These are phyloP conservation scores for Crithidia fasciculata DNA, from an alignment of 208 protist species.

Conservation along the genomic window DNA sequence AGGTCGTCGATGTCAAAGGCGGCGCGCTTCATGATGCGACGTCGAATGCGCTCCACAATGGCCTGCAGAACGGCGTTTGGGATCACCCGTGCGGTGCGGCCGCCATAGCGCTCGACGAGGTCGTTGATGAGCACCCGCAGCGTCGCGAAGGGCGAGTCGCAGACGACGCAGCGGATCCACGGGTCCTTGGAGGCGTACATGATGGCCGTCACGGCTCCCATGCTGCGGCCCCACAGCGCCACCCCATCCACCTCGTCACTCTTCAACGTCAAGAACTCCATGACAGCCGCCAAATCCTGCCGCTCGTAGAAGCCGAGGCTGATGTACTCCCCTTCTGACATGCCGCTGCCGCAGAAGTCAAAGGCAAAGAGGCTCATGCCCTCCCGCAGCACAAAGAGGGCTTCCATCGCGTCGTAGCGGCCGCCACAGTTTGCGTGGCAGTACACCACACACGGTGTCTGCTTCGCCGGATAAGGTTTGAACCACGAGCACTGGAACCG, in stretches of 20 bases:
- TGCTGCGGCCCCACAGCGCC: constrained; percentile 93
- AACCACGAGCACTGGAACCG: constrained; percentile 87
- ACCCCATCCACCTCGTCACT: constrained; percentile 72
- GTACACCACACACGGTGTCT: constrained; percentile 90
- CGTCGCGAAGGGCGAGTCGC: constrained; percentile 94
- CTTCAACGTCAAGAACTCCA: constrained; percentile 80
- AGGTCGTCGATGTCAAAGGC: constrained; percentile 95
- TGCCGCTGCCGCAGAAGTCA: constrained; percentile 93
- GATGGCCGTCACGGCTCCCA: constrained; percentile 95
- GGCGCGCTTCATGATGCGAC: constrained; percentile 85
- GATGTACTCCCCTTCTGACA: constrained; percentile 95
- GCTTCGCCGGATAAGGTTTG: constrained; percentile 38
- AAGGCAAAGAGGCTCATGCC: constrained; percentile 93
- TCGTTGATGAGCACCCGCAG: constrained; percentile 85
- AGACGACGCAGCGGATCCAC: constrained; percentile 90
- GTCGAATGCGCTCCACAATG: constrained; percentile 86
- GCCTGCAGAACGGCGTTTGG: constrained; percentile 78
- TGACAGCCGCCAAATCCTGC: constrained; percentile 90
- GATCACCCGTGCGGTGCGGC: constrained; percentile 53
- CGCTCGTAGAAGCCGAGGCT: constrained; percentile 96
- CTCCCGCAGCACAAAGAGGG: constrained; percentile 77
- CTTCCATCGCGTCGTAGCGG: constrained; percentile 81
- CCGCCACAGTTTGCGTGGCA: constrained; percentile 91
- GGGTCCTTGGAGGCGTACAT: constrained; percentile 94
- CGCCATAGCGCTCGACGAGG: constrained; percentile 67